Evolutionary conservation across 1,284 basidiomycete genomes (phyloP).

Genomic region (Chalciporus piperatoides): DNA sequence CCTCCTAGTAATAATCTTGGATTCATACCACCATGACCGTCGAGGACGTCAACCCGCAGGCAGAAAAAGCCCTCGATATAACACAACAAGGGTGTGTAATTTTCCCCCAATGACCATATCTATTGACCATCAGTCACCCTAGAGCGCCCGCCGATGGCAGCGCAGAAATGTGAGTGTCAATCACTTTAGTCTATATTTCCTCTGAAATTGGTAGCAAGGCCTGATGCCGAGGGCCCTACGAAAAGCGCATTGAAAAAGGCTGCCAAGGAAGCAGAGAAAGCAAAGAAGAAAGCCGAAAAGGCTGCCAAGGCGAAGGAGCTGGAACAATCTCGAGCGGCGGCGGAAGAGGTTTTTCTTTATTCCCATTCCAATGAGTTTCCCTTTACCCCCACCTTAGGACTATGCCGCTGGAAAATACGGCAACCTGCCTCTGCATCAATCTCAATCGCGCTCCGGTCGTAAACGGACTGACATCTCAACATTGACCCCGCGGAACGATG

Average conservation of each 20-base stretch:
- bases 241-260: conserved; percentile 94
- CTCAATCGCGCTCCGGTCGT: conserved; percentile 61
- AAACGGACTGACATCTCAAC: conserved; percentile 61
- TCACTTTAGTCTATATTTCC: neutral
- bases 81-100: conserved; percentile 11
- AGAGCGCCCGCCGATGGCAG: conserved; percentile 15
- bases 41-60: conserved; percentile 4
- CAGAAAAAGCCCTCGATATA: neutral
- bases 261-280: conserved; percentile 91
- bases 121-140: conserved; percentile 1
- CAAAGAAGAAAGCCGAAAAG: conserved; percentile 83
- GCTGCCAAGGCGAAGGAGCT: conserved; percentile 66
- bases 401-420: conserved; percentile 88
- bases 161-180: conserved; percentile 13
- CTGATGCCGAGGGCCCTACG: conserved; percentile 51
- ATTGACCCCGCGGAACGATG: conserved; percentile 66
- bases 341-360: conserved; percentile 53
- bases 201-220: conserved; percentile 17
- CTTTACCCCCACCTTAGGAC: conserved; percentile 51
- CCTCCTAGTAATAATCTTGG: neutral
- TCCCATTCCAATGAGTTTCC: conserved; percentile 5
- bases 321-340: conserved; percentile 72
- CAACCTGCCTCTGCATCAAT: conserved; percentile 88
- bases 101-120: neutral
- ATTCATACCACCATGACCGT: conserved; percentile 16